phyloP scores from a whole-genome alignment of 495 filamentous ascomycete species.

The Daldinia grandis region DNA sequence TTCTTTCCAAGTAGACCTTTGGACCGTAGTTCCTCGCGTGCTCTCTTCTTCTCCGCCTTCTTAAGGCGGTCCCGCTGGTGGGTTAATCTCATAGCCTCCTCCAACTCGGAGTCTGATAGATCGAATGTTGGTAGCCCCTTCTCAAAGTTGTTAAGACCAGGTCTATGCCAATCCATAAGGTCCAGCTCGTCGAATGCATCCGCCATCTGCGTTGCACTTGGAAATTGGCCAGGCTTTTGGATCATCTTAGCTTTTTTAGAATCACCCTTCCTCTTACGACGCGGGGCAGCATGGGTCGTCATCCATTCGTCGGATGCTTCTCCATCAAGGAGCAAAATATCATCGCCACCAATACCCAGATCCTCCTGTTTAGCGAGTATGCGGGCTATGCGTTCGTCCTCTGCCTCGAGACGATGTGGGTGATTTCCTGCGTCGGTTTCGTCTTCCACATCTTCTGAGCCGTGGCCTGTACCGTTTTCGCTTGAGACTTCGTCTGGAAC shows the following conservation, averaged over 20 bases:
- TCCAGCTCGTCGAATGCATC: conserved; percentile 83
- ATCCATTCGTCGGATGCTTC: conserved; percentile 27
- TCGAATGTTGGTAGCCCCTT: conserved; percentile 60
- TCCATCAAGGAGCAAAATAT: conserved; percentile 64
- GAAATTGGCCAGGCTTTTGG: conserved; percentile 53
- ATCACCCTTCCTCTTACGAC: conserved; percentile 39
- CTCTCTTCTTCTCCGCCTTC: conserved; percentile 79
- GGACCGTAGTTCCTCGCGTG: conserved; percentile 78
- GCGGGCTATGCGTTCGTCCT: conserved; percentile 67
- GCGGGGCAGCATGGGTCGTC: conserved; percentile 9
- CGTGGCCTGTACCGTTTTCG: conserved; percentile 29
- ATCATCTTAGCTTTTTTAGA: conserved; percentile 36
- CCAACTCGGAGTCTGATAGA: conserved; percentile 79
- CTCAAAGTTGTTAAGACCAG: conserved; percentile 48
- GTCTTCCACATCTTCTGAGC: conserved; percentile 39
- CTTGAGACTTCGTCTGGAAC: conserved; percentile 30
- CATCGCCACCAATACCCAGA: conserved; percentile 65
- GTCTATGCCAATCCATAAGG: conserved; percentile 81
- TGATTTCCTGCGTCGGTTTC: conserved; percentile 44
- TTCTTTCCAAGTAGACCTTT: conserved; percentile 80
- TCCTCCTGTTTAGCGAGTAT: conserved; percentile 73
- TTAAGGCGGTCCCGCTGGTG: conserved; percentile 83
- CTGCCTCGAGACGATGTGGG: conserved; percentile 45
- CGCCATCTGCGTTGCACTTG: conserved; percentile 69
- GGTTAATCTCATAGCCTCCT: conserved; percentile 63